Conservation (phyloP, 441 rosid species). For the Populus hybrid region DNA sequence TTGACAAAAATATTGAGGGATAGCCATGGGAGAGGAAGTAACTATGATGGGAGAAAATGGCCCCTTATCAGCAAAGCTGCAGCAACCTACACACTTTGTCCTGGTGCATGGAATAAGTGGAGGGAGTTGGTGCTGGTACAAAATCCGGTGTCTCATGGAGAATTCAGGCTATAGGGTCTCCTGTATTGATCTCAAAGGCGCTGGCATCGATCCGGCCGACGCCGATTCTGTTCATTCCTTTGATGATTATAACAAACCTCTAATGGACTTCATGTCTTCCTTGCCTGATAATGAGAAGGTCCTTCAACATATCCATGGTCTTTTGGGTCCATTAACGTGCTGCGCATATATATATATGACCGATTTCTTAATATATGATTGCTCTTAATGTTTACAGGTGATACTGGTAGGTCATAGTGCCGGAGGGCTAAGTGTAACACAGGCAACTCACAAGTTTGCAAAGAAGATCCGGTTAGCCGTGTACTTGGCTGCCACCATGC, state of each 20-base stretch:
- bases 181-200: constrained; percentile 73
- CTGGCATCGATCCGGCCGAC: constrained; percentile 58
- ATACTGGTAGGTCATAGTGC: constrained; percentile 90
- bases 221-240: constrained; percentile 51
- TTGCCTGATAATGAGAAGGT: constrained; percentile 68
- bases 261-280: constrained; percentile 57
- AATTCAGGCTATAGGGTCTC: constrained; percentile 67
- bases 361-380: not conserved
- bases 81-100: constrained; percentile 49
- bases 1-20: constrained; percentile 15
- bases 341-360: not conserved
- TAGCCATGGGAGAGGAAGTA: constrained; percentile 30
- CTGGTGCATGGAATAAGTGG: constrained; percentile 74
- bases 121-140: constrained; percentile 98
- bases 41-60: not conserved
- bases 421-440: constrained; percentile 77
- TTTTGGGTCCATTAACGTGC: not conserved
- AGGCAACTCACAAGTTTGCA: constrained; percentile 51
- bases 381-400: constrained; percentile 38
- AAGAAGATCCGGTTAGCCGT: constrained; percentile 62
- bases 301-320: not conserved
- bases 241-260: constrained; percentile 78
- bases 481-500: constrained; percentile 83
- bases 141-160: constrained; percentile 71
- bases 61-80: not conserved